Conservation (phyloP, 192 early-diverging fungal species). For the Mortierella alpina region DNA sequence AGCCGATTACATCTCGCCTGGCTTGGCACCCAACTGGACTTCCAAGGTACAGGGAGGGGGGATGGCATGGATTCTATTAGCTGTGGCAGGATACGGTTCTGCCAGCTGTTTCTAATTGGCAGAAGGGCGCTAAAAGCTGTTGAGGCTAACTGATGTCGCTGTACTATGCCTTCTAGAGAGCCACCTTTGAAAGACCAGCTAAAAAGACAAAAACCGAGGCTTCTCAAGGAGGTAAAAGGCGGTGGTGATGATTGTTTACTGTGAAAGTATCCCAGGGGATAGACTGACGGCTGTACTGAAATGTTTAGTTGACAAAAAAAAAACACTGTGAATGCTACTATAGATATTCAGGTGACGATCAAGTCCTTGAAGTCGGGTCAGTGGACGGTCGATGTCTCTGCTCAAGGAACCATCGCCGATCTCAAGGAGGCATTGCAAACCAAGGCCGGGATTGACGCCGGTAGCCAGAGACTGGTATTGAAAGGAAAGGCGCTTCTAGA, state of each 20-base stretch:
- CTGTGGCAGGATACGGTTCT: not conserved
- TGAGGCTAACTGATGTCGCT: not conserved
- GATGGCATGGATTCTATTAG: not conserved
- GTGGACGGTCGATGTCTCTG: constrained; percentile 49
- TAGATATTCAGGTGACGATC: constrained; percentile 55
- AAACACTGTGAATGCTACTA: not conserved
- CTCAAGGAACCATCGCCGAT: constrained; percentile 50
- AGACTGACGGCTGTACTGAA: not conserved
- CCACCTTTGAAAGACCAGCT: constrained; percentile 40
- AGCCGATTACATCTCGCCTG: constrained; percentile 28
- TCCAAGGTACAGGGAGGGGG: constrained; percentile 37
- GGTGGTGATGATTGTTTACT: not conserved
- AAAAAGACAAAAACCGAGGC: constrained; percentile 25
- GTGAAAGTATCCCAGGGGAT: too few relatives aligned
- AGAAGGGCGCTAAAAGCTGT: not conserved
- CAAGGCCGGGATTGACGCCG: constrained; percentile 37
- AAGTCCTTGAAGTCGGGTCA: constrained; percentile 58
- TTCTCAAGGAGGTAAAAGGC: constrained; percentile 33
- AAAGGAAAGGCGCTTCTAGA: constrained; percentile 70
- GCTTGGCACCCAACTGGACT: constrained; percentile 41
- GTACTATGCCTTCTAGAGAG: constrained; percentile 30
- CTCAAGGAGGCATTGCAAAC: constrained; percentile 53
- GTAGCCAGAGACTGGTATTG: constrained; percentile 65
- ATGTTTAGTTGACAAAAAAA: not conserved
- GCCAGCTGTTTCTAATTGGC: too few relatives aligned